Base-by-base conservation (phyloP, 2,329 filamentous ascomycete genomes). In the Akanthomyces lecanii region DNA sequence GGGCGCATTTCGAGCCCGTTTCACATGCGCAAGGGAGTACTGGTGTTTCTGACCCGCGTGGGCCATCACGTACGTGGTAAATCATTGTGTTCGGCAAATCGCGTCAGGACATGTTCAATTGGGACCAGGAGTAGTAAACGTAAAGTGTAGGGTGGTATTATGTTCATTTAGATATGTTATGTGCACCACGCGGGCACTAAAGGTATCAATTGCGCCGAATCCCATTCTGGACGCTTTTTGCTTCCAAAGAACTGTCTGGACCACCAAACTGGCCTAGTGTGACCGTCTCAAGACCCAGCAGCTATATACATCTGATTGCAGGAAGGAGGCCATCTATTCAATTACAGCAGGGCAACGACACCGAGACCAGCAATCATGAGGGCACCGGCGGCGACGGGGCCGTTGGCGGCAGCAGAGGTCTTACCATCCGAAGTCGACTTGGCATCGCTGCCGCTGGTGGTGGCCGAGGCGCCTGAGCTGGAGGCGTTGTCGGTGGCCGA, bases 391-490 rank as follows among this genome's bases (percentile, higher is more conserved):
- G 48, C 40, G 8, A 40, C 40, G 23, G 59, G 50, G 16, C 59
- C 59, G 40, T 54, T 54, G 50, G 18, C 58, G 11, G 23, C 57
- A 28, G 59, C 40, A 0, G 25, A 40, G 30, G 14, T 42, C 54
- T 33, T 23, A 18, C 33, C 28, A 83, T 68, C 63, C 81, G 77
- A 30, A 0, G 33, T 25, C 5, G n/a, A 18, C 38, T 28, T n/a
- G 40, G 18, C 40, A 10, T 6, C 21, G 6, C 5, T 23, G 23
- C 14, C 18, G 40, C 36, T 11, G 5, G 53, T 18, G n/a, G 48
- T 64, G 75, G 77, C 62, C 83, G 69, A 63, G 81, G 78, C 62
- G 79, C 74, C 30, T 5, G 16, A 23, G 33, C 28, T 16, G 47
- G 42, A 30, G 16, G 25, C 30, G 5, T 36, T 16, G 11, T 40